Evolutionary conservation across 306 rosid species (phyloP).

Genomic region (Acacia crassicarpa): DNA sequence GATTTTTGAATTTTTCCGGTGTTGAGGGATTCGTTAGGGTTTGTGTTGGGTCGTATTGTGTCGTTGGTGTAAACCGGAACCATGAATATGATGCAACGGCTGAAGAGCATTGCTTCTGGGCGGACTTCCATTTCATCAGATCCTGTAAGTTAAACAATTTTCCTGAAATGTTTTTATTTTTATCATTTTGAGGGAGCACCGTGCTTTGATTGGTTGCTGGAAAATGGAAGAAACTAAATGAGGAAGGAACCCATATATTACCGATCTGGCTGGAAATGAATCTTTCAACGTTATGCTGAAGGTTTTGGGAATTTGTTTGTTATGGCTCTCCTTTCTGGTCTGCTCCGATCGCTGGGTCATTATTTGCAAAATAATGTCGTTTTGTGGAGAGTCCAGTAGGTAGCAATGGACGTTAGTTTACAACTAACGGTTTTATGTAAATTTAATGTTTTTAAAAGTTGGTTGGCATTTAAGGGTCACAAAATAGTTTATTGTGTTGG

Average conservation of each 20-base stretch:
- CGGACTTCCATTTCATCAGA: constrained; percentile 91
- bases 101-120: constrained; percentile 98
- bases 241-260: background rate
- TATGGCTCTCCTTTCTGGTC: background rate
- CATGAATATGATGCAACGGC: constrained; percentile 97
- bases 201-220: constrained; percentile 22
- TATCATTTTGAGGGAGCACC: background rate
- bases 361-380: too few species aligned
- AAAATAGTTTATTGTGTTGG: too few species aligned
- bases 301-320: background rate
- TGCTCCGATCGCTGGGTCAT: too few species aligned
- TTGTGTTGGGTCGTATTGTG: constrained; percentile 37
- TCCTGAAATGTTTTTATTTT: background rate
- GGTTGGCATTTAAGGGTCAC: too few species aligned
- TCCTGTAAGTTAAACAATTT: constrained; percentile 56
- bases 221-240: constrained; percentile 15
- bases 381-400: too few species aligned
- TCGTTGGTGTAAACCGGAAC: constrained; percentile 17
- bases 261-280: background rate
- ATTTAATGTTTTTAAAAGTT: too few species aligned
- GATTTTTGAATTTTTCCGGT: background rate
- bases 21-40: constrained; percentile 47
- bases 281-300: background rate
- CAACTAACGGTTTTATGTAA: too few species aligned
- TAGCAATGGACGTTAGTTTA: too few species aligned